Evolutionary conservation across 192 early-diverging fungal species (phyloP).

Genomic region (Coemansia sp.): DNA sequence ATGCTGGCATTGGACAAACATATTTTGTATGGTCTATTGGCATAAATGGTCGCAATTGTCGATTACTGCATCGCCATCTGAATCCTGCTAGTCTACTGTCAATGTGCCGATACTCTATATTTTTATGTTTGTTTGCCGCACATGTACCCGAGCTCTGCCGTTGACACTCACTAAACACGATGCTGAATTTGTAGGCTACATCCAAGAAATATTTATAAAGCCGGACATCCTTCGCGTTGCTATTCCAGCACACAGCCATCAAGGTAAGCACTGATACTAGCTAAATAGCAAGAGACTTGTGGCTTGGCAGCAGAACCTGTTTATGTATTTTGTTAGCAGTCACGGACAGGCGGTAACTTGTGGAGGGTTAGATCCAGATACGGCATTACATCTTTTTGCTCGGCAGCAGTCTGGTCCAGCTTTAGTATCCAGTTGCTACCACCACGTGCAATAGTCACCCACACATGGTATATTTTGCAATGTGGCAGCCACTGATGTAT

Average conservation of each 20-base stretch:
- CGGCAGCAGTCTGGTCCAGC: neutral
- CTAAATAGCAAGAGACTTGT: neutral
- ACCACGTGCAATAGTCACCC: neutral
- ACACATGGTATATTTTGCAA: neutral
- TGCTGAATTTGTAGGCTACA: slow-evolving; percentile 23
- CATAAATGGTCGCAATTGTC: slow-evolving; percentile 3
- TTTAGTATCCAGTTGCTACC: neutral
- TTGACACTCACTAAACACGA: neutral
- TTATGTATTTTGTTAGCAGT: neutral
- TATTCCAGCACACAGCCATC: slow-evolving; percentile 11
- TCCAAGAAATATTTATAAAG: slow-evolving; percentile 38
- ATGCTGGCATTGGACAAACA: neutral
- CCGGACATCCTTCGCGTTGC: slow-evolving; percentile 33
- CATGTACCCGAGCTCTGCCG: neutral
- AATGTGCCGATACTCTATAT: neutral
- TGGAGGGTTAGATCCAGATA: neutral
- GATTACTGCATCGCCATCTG: neutral
- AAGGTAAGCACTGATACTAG: slow-evolving; percentile 27
- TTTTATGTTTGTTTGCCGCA: slow-evolving; percentile 7
- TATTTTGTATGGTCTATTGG: neutral
- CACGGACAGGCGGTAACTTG: neutral
- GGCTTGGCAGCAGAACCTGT: neutral
- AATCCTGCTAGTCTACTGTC: slow-evolving; percentile 1
- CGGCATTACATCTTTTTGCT: neutral
- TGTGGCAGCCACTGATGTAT: neutral